Conservation (phyloP, 2,329 filamentous ascomycete species). For the Coniochaeta hoffmannii region DNA sequence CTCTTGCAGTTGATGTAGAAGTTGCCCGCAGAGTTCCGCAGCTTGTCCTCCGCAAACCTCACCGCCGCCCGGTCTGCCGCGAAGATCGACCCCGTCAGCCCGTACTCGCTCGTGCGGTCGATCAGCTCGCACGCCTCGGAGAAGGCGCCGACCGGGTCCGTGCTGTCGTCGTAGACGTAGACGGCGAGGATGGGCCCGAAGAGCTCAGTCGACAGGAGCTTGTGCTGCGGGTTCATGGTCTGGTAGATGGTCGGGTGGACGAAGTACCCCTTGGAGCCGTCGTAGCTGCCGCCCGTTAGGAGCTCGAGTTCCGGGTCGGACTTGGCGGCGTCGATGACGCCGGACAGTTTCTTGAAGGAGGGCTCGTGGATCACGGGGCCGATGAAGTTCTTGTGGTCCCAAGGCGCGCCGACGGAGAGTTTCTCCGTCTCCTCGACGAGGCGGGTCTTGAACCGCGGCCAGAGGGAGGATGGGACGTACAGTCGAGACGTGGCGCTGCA, state of each 20-base stretch:
- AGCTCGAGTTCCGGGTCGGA: slow-evolving; percentile 32
- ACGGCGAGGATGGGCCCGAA: slow-evolving; percentile 39
- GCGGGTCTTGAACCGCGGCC: slow-evolving; percentile 29
- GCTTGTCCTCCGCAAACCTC: slow-evolving; percentile 39
- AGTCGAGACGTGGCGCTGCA: slow-evolving; percentile 43
- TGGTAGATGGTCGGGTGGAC: slow-evolving; percentile 40
- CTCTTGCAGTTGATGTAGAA: slow-evolving; percentile 53
- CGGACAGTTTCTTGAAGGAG: slow-evolving; percentile 36
- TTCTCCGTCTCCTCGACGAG: slow-evolving; percentile 27
- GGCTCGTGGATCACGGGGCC: slow-evolving; percentile 41
- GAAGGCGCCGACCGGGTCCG: slow-evolving; percentile 32
- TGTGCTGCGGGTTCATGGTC: slow-evolving; percentile 31
- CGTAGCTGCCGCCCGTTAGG: slow-evolving; percentile 36
- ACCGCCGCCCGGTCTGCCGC: slow-evolving; percentile 39
- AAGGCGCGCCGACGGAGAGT: slow-evolving; percentile 22
- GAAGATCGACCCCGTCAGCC: slow-evolving; percentile 41
- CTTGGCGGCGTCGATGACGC: slow-evolving; percentile 36
- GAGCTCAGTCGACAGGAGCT: slow-evolving; percentile 37
- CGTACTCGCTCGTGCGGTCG: slow-evolving; percentile 66
- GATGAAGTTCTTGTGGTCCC: slow-evolving; percentile 29
- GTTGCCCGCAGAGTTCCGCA: slow-evolving; percentile 48
- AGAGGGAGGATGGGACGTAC: slow-evolving; percentile 44
- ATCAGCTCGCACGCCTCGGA: slow-evolving; percentile 52
- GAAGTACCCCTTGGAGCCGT: slow-evolving; percentile 33
- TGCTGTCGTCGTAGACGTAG: slow-evolving; percentile 39